phyloP scores from a whole-genome alignment of 805 yeast species.

The Ogataea henricii region DNA sequence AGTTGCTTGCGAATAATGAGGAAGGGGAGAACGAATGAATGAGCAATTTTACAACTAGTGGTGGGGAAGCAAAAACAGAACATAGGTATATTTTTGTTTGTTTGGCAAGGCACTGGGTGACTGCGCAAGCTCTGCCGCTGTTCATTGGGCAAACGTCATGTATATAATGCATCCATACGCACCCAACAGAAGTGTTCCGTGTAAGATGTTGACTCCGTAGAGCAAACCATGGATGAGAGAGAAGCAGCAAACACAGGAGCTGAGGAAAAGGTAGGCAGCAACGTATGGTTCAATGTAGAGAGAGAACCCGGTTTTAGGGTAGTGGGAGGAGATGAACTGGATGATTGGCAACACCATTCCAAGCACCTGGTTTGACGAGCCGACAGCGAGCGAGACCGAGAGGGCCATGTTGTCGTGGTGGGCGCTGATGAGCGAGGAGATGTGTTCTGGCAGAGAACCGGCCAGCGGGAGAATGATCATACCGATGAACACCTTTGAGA shows the following conservation, averaged over 20 bases:
- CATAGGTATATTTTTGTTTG: too few species aligned
- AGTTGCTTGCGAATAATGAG: slow-evolving; percentile 26
- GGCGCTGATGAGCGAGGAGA: slow-evolving; percentile 19
- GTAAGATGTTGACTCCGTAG: slow-evolving; percentile 16
- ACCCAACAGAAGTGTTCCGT: slow-evolving; percentile 12
- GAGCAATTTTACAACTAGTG: not conserved
- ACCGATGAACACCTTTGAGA: slow-evolving; percentile 20
- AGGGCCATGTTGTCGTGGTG: slow-evolving; percentile 21
- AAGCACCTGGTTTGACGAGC: slow-evolving; percentile 20
- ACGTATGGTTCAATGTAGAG: slow-evolving; percentile 20
- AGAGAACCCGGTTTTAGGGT: slow-evolving; percentile 19
- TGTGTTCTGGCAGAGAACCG: slow-evolving; percentile 20
- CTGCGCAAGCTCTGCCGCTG: not conserved
- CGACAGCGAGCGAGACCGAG: slow-evolving; percentile 18
- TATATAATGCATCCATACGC: slow-evolving; percentile 17
- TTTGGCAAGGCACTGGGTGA: too few species aligned
- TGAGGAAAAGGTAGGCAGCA: slow-evolving; percentile 17
- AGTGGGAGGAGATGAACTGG: slow-evolving; percentile 20
- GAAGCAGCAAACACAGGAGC: slow-evolving; percentile 13
- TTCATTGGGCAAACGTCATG: slow-evolving; percentile 17
- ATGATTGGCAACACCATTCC: slow-evolving; percentile 22
- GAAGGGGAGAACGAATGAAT: slow-evolving; percentile 17
- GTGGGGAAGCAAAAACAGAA: not conserved
- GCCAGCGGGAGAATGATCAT: slow-evolving; percentile 20
- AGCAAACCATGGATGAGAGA: slow-evolving; percentile 14